Evolutionary conservation across 2,329 filamentous ascomycete species (phyloP).

Genomic region (Diaporthe nobilis): DNA sequence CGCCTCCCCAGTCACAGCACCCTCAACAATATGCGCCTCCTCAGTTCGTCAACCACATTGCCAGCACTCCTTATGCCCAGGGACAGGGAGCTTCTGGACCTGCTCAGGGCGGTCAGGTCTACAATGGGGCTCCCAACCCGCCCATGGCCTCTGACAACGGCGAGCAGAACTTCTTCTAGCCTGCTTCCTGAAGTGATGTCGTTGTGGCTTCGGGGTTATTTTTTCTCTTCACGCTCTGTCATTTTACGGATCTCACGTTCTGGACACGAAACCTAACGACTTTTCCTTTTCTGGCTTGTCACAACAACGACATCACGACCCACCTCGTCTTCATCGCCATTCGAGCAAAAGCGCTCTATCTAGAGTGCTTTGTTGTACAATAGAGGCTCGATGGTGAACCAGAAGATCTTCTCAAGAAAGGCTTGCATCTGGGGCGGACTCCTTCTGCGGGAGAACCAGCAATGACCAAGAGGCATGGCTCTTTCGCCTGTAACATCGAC

Average conservation of each 20-base stretch:
- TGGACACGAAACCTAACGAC: conserved; percentile 36
- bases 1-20: conserved; percentile 45
- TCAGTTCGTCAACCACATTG: conserved; percentile 38
- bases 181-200: neutral
- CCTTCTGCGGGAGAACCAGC: conserved; percentile 22
- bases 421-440: conserved; percentile 24
- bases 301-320: conserved; percentile 44
- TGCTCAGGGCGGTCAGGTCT: conserved; percentile 40
- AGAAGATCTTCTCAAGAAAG: conserved; percentile 34
- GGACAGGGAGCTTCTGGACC: conserved; percentile 34
- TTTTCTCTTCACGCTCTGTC: conserved; percentile 31
- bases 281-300: conserved; percentile 44
- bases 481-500: conserved; percentile 37
- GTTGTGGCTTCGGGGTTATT: neutral
- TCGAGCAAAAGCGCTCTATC: conserved; percentile 38
- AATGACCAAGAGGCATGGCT: conserved; percentile 17
- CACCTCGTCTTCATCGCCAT: conserved; percentile 42
- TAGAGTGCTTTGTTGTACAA: conserved; percentile 42
- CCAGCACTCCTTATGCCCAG: conserved; percentile 25
- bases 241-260: conserved; percentile 33
- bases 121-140: conserved; percentile 47
- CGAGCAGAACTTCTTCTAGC: conserved; percentile 47
- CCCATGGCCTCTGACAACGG: conserved; percentile 40
- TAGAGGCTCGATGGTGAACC: conserved; percentile 37
- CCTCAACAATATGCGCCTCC: conserved; percentile 44